Evolutionary conservation across 768 basidiomycete genomes (phyloP).

Genomic region (Rhodotorula taiwanensis): DNA sequence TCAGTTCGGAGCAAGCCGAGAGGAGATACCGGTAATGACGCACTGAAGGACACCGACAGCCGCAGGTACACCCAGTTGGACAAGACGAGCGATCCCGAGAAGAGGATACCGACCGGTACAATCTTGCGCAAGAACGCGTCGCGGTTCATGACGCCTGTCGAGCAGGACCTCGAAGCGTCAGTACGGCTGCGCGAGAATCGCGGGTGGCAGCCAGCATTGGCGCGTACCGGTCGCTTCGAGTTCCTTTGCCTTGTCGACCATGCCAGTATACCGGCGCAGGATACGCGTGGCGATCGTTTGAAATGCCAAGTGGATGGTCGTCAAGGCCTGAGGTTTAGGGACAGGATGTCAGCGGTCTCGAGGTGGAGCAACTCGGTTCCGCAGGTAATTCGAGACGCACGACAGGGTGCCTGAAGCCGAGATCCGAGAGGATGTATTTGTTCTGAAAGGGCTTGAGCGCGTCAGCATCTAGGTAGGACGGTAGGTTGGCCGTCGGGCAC

Average conservation of each 20-base stretch:
- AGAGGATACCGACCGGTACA: slow-evolving; percentile 62
- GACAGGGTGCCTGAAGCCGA: slow-evolving; percentile 81
- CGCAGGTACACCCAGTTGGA: slow-evolving; percentile 88
- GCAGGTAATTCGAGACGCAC: slow-evolving; percentile 56
- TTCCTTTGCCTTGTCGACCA: slow-evolving; percentile 71
- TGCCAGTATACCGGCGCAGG: slow-evolving; percentile 66
- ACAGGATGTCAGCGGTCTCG: not conserved
- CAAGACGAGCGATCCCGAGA: slow-evolving; percentile 73
- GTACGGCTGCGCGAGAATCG: not conserved
- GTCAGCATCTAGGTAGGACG: slow-evolving; percentile 52
- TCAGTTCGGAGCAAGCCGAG: not conserved
- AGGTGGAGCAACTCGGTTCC: not conserved
- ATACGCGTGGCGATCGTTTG: slow-evolving; percentile 77
- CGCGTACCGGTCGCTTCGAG: slow-evolving; percentile 32
- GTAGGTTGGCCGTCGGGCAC: slow-evolving; percentile 59
- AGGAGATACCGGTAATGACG: slow-evolving; percentile 43
- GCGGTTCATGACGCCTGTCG: slow-evolving; percentile 60
- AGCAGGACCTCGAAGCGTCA: too few relatives aligned
- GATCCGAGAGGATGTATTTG: slow-evolving; percentile 48
- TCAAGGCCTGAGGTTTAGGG: slow-evolving; percentile 15
- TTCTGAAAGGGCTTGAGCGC: slow-evolving; percentile 5
- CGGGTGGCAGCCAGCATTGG: not conserved
- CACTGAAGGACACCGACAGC: slow-evolving; percentile 73
- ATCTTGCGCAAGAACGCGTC: slow-evolving; percentile 77
- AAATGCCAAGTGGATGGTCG: slow-evolving; percentile 35